Evolutionary conservation across 2,329 filamentous ascomycete genomes (phyloP), one percentile per base, ranked within the genome.

Genomic region (Orbilia oligospora): DNA sequence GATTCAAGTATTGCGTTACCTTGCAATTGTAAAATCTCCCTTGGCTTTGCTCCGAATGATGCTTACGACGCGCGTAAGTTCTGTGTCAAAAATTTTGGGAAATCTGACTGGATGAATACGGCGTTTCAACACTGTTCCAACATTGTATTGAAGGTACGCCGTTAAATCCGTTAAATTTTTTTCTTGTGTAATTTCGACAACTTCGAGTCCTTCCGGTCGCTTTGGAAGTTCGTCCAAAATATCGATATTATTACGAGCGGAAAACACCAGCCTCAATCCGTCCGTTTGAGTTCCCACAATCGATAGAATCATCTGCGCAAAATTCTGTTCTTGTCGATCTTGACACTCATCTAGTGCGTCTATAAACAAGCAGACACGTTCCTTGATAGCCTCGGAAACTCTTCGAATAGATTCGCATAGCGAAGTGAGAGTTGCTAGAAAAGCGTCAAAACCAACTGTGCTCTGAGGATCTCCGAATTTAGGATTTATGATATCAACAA

Each of bases 271-370:
- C 38, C 72, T 65, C n/a, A 61, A 30, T 9, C 48, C 27, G 3
- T 70, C 66, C 14, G 18, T 38, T 10, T 44, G 56, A 18, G 9
- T 41, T 16, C 14, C 18, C 0, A 48, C 38, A 3, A 76, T 49
- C 2, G 66, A 76, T 0, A 9, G 1, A 2, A 76, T 24, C n/a
- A 30, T 38, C 8, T 66, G 16, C 4, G 27, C 24, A 3, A 76
- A 12, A 22, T 61, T 48, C 12, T 66, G 48, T 16, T 76, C 66
- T 8, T 58, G 22, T 8, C 72, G 48, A 12, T 76, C 72, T 20
- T 66, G 58, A 27, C 72, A 76, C 38, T 76, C 72, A 48, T 76
- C 72, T 12, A 71, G n/a, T 14, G 72, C 72, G 18, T 76, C 72
- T 2, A 76, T 18, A 20, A 76, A 56, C 12, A 76, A 16, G 16